These are phyloP conservation scores for Rhododendron griersonianum DNA, from an alignment of 148 eudicot species.

Conservation along the genomic window DNA sequence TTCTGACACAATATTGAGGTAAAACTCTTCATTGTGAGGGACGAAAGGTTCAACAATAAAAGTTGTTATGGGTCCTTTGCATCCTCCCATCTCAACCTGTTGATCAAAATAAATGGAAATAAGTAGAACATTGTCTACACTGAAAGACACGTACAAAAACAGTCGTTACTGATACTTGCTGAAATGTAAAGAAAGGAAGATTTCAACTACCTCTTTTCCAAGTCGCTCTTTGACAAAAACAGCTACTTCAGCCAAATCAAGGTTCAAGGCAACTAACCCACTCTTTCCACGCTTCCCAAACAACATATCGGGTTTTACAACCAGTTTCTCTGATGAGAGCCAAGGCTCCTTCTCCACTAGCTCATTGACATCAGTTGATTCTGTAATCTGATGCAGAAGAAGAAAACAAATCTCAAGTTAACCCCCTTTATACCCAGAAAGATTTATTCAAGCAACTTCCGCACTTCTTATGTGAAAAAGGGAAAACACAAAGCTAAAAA, in stretches of 20 bases:
- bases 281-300: conserved; percentile 53
- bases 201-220: conserved; percentile 15
- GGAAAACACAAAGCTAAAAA: not conserved
- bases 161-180: not conserved
- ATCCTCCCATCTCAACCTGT: conserved; percentile 97
- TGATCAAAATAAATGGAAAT: not conserved
- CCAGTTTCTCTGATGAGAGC: conserved; percentile 82
- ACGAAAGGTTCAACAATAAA: conserved; percentile 94
- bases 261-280: conserved; percentile 14
- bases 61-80: conserved; percentile 97
- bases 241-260: conserved; percentile 13
- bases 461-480: not conserved
- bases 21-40: conserved; percentile 93
- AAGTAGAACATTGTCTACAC: not conserved
- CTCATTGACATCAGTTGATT: conserved; percentile 65
- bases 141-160: not conserved
- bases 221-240: conserved; percentile 15
- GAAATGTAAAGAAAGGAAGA: not conserved
- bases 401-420: conserved; percentile 4
- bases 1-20: conserved; percentile 89
- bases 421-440: not conserved
- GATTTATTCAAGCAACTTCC: not conserved
- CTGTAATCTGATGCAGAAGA: conserved; percentile 51
- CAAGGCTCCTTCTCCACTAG: conserved; percentile 64
- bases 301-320: conserved; percentile 28